phyloP scores from a whole-genome alignment of 1,284 basidiomycete species.

The Naganishia sp. region DNA sequence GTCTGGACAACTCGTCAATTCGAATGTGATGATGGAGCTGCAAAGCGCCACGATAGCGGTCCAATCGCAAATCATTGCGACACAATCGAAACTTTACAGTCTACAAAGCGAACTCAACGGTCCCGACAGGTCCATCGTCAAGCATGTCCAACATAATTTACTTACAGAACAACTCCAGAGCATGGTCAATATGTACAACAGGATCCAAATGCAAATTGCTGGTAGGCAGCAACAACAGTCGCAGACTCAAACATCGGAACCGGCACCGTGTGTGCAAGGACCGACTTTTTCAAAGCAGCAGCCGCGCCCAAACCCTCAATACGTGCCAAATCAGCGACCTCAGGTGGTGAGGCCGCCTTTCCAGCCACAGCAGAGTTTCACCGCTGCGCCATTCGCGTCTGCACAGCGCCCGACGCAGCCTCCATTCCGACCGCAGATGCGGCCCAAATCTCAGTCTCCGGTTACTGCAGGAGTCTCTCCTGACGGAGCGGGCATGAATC shows the following conservation, averaged over 20 bases:
- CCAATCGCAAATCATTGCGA: constrained; percentile 8
- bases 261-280: too few species aligned
- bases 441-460: too few species aligned
- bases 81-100: constrained; percentile 6
- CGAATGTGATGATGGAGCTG: constrained; percentile 5
- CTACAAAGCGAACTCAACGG: constrained; percentile 7
- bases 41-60: constrained; percentile 16
- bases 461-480: too few species aligned
- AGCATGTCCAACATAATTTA: constrained; percentile 18
- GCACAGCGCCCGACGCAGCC: too few species aligned
- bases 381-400: too few species aligned
- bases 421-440: too few species aligned
- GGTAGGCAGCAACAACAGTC: constrained; percentile 7
- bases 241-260: neutral
- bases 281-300: too few species aligned
- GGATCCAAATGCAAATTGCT: neutral
- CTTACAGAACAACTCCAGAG: constrained; percentile 4
- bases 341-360: too few species aligned
- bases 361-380: too few species aligned
- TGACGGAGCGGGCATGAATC: too few species aligned
- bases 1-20: neutral
- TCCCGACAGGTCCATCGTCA: constrained; percentile 9
- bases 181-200: constrained; percentile 22
- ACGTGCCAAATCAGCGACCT: too few species aligned
- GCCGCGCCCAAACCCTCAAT: neutral